Evolutionary conservation across 176 grass and related monocot genomes (phyloP).

Genomic region (Juncus inflexus): DNA sequence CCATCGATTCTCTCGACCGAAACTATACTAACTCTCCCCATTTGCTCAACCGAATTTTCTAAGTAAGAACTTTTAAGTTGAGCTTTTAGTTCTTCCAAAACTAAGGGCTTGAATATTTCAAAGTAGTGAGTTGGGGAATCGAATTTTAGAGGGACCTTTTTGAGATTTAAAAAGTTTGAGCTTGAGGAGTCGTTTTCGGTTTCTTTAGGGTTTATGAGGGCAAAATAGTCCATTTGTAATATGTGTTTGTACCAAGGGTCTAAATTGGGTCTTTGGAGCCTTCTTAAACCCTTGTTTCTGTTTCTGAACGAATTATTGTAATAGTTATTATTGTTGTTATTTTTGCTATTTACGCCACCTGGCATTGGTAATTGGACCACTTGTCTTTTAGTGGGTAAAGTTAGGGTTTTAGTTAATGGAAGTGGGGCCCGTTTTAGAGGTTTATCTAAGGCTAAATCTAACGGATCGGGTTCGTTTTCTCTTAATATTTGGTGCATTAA

Average conservation of each 20-base stretch:
- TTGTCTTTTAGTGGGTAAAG: slow-evolving; percentile 63
- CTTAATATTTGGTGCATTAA: slow-evolving; percentile 5
- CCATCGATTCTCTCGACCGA: slow-evolving; percentile 98
- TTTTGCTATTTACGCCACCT: slow-evolving; percentile 13
- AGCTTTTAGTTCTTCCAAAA: slow-evolving; percentile 94
- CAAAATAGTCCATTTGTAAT: slow-evolving; percentile 87
- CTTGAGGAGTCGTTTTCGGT: too few relatives aligned
- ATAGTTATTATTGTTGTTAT: slow-evolving; percentile 34
- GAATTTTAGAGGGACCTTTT: slow-evolving; percentile 75
- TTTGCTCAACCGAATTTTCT: slow-evolving; percentile 67
- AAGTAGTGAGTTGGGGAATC: slow-evolving; percentile 74
- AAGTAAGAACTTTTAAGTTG: slow-evolving; percentile 71
- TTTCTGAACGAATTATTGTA: slow-evolving; percentile 40
- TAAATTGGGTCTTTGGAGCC: slow-evolving; percentile 65
- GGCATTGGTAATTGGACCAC: slow-evolving; percentile 65
- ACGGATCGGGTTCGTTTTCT: slow-evolving; percentile 66
- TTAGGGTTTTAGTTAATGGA: slow-evolving; percentile 40
- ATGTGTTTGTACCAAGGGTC: slow-evolving; percentile 79
- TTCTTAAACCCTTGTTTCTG: slow-evolving; percentile 32
- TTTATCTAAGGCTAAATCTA: slow-evolving; percentile 67
- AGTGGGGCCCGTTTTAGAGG: slow-evolving; percentile 28
- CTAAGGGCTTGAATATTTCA: slow-evolving; percentile 91
- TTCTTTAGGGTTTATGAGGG: slow-evolving; percentile 34
- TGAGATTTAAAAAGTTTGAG: slow-evolving; percentile 31
- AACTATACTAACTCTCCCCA: slow-evolving; percentile 63